Base-by-base conservation (phyloP, 2,329 filamentous ascomycete species). In the Colletotrichum sp. region DNA sequence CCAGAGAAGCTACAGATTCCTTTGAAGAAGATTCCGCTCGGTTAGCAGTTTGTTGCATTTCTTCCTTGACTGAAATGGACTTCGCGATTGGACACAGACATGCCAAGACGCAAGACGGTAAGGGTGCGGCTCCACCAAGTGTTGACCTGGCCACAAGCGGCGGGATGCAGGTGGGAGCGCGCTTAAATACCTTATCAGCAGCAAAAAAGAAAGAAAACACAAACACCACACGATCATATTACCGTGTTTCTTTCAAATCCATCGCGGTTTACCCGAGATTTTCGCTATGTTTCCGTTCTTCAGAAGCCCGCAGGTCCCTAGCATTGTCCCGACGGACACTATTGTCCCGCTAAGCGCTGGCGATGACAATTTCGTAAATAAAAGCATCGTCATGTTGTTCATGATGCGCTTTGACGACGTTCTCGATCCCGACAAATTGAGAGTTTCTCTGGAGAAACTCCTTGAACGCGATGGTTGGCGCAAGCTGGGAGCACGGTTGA, bases 291-390 rank as follows among this genome's bases (percentile, higher is more conserved):
- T 62, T 9, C 8, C 28, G 16, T 62, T 62, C 13, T 13, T 62
- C 55, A 32, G 59, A 28, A 62, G 30, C 7, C 59, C 59, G 18
- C 28, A n/a, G 18, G 8, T 13, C 12, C 59, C 28, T 8, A 12
- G 10, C n/a, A 7, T n/a, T 32, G 59, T 62, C 6, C 55, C 55
- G 8, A 13, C 18, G 13, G 78, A 81, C 21, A 72, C 82, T 5
- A 78, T 84, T 15, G 80, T 82, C 8, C 83, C 84, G 1, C 66
- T 84, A 13, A 80, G 82, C 76, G 77, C 79, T 26, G 78, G 83
- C 8, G 84, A 86, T 74, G 81, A 81, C 16, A 79, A 79, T 1
- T 60, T 74, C 9, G 39, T 72, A 1, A 74, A 80, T 32, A 78
- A 79, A 4, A 63, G 74, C 10, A 80, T 84, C 26, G 66, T 82